phyloP scores from a whole-genome alignment of 129 eudicot species.

The Pittosporum tobira region DNA sequence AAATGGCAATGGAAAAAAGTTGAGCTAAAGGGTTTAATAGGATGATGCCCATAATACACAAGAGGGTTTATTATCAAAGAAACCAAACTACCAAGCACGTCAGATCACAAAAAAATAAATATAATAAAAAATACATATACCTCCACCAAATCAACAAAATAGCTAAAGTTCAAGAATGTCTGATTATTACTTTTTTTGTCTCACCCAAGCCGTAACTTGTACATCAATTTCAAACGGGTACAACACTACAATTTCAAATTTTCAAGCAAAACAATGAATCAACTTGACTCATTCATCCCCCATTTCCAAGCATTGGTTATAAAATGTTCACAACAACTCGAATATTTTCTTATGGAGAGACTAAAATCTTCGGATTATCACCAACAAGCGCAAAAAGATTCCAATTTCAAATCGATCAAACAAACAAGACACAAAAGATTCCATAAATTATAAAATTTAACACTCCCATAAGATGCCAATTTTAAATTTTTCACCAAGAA shows the following conservation, averaged over 20 bases:
- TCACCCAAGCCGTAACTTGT: background rate
- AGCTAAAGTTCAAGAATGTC: background rate
- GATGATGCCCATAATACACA: no score
- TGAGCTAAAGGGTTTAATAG: background rate
- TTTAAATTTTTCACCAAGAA: no score
- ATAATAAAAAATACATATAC: no score
- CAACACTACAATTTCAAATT: background rate
- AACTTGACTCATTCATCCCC: background rate
- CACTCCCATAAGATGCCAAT: no score
- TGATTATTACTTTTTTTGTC: background rate
- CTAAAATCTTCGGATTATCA: background rate
- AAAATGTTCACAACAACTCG: background rate
- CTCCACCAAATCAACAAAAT: background rate
- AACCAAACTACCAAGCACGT: no score
- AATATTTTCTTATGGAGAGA: background rate
- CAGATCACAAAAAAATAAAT: no score
- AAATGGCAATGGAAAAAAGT: no score
- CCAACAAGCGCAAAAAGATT: conserved; percentile 6
- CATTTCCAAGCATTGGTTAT: background rate
- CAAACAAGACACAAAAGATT: background rate
- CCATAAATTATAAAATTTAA: background rate
- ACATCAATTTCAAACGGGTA: no score
- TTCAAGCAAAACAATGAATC: background rate
- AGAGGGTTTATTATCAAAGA: background rate
- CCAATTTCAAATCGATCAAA: background rate